Conservation (phyloP, 768 basidiomycete species). For the Suillus subluteus region DNA sequence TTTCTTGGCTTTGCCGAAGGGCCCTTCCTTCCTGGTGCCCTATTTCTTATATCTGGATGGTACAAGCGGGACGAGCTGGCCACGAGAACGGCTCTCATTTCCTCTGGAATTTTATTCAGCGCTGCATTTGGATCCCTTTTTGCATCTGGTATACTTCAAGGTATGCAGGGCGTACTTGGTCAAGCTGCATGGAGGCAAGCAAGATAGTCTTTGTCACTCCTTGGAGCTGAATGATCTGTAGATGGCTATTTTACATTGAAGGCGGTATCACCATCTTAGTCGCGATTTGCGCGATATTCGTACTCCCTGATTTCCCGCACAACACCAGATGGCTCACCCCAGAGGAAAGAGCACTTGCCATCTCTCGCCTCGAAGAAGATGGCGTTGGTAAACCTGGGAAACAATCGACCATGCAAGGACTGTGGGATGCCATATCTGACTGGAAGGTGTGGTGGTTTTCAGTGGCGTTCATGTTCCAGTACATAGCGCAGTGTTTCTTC, state of each 20-base stretch:
- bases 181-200: slow-evolving; percentile 43
- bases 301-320: slow-evolving; percentile 1
- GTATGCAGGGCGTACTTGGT: slow-evolving; percentile 30
- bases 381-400: slow-evolving; percentile 20
- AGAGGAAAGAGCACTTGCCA: slow-evolving; percentile 16
- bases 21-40: slow-evolving; percentile 30
- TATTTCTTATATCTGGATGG: background rate
- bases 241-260: slow-evolving; percentile 9
- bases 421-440: slow-evolving; percentile 35
- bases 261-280: background rate
- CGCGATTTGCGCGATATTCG: background rate
- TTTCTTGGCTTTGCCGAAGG: slow-evolving; percentile 44
- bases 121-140: slow-evolving; percentile 53
- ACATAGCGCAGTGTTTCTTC: slow-evolving; percentile 27
- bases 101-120: slow-evolving; percentile 42
- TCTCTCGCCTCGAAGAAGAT: slow-evolving; percentile 36
- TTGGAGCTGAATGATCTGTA: background rate
- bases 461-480: slow-evolving; percentile 17
- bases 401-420: slow-evolving; percentile 15
- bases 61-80: background rate
- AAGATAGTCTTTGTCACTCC: slow-evolving; percentile 5
- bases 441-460: slow-evolving; percentile 47
- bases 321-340: background rate
- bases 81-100: slow-evolving; percentile 35
- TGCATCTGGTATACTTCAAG: slow-evolving; percentile 46